Evolutionary conservation across 106 monocot genomes (phyloP), one percentile per base, ranked within the genome.

Genomic region (Dioscorea dumetorum): DNA sequence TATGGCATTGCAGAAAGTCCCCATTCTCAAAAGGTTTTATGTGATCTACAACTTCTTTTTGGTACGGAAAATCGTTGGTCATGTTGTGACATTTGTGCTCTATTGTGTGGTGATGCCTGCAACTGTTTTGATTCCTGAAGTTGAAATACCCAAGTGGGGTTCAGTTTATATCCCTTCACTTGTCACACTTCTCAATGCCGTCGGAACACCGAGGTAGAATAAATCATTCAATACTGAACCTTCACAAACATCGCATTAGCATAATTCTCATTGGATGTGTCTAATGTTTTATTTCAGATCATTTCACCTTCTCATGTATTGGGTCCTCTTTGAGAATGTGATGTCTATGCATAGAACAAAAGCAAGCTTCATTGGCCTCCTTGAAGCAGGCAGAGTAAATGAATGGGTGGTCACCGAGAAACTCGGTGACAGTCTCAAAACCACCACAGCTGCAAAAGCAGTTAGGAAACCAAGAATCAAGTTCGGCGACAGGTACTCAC

Each of bases 391-490:
- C 56, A 76, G 48, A 49, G 80, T 70, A 18, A 66, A 84, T 18
- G 69, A 84, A 57, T 84, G 84, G 84, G 72, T 80, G 33, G 84
- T 84, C 11, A 84, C 84, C 5, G 68, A 80, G 65, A 84, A 84
- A 58, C 65, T 80, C 10, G 84, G 84, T 22, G 68, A 69, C 24
- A 24, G 62, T n/a, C 17, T 61, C 35, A 76, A 76, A 41, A 41
- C 41, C 6, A 41, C 41, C 41, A 41, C 41, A 6, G 41, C 9
- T 41, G 41, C 41, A 0, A 41, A 41, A 41, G 5, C 41, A 41
- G 10, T 41, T 5, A 41, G 41, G 41, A 41, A 41, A 5, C 41
- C 41, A 3, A 41, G 41, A 10, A 41, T 41, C 41, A 41, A 5
- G 1, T 41, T 41, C 41, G 5, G 41, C 10, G 5, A 41, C 6